Conservation (phyloP, 1,284 basidiomycete genomes). For the Heterobasidion occidentale region DNA sequence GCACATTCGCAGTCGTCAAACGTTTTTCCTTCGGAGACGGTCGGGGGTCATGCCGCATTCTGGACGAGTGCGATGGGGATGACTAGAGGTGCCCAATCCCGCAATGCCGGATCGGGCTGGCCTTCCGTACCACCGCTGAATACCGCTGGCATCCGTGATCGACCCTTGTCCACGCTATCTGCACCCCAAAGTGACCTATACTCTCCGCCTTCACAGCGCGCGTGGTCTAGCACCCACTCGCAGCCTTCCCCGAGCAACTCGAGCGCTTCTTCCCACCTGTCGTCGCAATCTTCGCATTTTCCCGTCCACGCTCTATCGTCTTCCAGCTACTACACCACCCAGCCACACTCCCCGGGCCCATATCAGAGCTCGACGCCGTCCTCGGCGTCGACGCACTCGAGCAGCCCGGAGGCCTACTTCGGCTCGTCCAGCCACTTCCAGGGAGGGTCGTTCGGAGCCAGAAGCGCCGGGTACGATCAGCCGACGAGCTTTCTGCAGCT, state of each 20-base stretch:
- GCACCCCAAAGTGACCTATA: constrained; percentile 10
- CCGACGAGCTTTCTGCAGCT: constrained; percentile 2
- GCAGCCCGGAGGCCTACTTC: constrained; percentile 11
- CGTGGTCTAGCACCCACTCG: constrained; percentile 23
- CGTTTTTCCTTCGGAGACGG: constrained; percentile 3
- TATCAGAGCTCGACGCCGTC: constrained; percentile 17
- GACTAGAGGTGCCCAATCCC: constrained; percentile 4
- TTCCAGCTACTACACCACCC: constrained; percentile 37
- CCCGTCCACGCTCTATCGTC: constrained; percentile 23
- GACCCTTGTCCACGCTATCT: constrained; percentile 5
- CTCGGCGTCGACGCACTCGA: constrained; percentile 17
- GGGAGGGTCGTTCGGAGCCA: constrained; percentile 1
- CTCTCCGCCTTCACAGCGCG: constrained; percentile 18
- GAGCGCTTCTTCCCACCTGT: constrained; percentile 18
- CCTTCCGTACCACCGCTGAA: constrained; percentile 22
- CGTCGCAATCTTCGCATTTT: constrained; percentile 15
- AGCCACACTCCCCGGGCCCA: constrained; percentile 17
- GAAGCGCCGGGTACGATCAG: constrained; percentile 7
- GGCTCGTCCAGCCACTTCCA: constrained; percentile 6
- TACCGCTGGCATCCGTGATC: constrained; percentile 17
- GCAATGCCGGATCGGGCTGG: constrained; percentile 14
- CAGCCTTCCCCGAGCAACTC: constrained; percentile 16
- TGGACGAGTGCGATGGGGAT: constrained; percentile 4
- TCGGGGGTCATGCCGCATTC: constrained; percentile 1
- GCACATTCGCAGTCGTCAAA: constrained; percentile 2